A percentile compares a stretch with the other conserved stretches of the same genome.
phyloP scores from a whole-genome alignment of 257 asterid species.

The Fraxinus anomala region DNA sequence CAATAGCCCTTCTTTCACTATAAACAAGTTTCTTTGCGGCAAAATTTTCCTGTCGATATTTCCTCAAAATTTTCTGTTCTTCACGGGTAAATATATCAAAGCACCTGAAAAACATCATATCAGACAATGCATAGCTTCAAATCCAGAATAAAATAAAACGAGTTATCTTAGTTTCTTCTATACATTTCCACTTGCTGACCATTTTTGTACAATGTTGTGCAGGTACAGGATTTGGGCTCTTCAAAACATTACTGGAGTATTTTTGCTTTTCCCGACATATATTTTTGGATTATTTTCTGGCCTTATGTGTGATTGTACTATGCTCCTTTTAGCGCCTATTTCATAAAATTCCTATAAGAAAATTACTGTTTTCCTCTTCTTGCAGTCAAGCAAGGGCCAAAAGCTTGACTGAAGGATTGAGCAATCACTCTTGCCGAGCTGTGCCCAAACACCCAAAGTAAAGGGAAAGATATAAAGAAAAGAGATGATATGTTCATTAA shows the following conservation, averaged over 20 bases:
- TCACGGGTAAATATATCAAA: constrained; percentile 78
- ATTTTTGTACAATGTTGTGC: background rate
- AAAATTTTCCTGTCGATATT: constrained; percentile 78
- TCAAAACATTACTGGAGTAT: background rate
- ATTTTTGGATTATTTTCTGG: background rate
- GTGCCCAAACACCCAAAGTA: constrained; percentile 21
- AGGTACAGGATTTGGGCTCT: background rate
- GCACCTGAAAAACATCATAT: constrained; percentile 59
- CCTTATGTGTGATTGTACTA: background rate
- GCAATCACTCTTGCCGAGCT: constrained; percentile 15
- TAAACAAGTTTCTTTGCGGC: constrained; percentile 80
- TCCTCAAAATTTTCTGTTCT: constrained; percentile 68
- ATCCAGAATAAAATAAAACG: constrained; percentile 8
- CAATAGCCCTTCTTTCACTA: constrained; percentile 90
- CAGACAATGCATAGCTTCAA: constrained; percentile 24
- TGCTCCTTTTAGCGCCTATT: constrained; percentile 4
- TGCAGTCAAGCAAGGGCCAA: constrained; percentile 20
- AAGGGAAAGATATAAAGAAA: constrained; percentile 10
- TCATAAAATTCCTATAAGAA: background rate
- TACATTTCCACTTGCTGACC: constrained; percentile 8
- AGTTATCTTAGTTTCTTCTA: constrained; percentile 13
- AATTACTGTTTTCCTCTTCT: constrained; percentile 5
- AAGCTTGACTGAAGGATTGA: constrained; percentile 15
- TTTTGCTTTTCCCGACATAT: background rate
- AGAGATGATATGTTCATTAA: constrained; percentile 8